Percentiles rank a stretch among this genome's conserved stretches.
phyloP scores from a whole-genome alignment of 192 early-diverging fungal genomes.

The Funneliformis geosporum region DNA sequence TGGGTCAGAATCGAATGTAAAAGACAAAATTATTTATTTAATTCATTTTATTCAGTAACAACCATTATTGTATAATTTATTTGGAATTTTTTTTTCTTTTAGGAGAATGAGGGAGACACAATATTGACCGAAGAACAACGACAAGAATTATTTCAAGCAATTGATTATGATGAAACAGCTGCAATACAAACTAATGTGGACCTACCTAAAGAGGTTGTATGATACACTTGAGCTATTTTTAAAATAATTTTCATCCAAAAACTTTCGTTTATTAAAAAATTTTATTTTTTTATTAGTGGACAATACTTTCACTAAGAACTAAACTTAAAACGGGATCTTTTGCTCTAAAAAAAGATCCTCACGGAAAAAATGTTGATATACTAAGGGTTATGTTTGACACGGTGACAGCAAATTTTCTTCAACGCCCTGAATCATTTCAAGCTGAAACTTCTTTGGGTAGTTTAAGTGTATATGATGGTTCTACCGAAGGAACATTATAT shows the following conservation, averaged over 20 bases:
- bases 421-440: slow-evolving; percentile 54
- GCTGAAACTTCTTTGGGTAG: slow-evolving; percentile 62
- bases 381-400: slow-evolving; percentile 67
- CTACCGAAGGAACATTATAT: slow-evolving; percentile 55
- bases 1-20: slow-evolving; percentile 17
- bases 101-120: slow-evolving; percentile 38
- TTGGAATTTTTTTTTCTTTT: slow-evolving; percentile 1
- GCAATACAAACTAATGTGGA: slow-evolving; percentile 56
- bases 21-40: background rate
- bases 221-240: background rate
- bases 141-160: slow-evolving; percentile 89
- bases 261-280: background rate
- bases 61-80: background rate
- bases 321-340: slow-evolving; percentile 79
- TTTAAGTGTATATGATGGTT: slow-evolving; percentile 64
- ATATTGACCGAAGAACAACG: slow-evolving; percentile 81
- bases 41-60: background rate
- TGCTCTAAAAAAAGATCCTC: slow-evolving; percentile 64
- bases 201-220: slow-evolving; percentile 60
- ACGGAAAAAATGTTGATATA: slow-evolving; percentile 43
- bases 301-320: slow-evolving; percentile 63
- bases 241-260: background rate
- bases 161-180: slow-evolving; percentile 88
- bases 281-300: slow-evolving; percentile 52
- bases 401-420: slow-evolving; percentile 58